A percentile compares a stretch with the other conserved stretches of the same genome.
Conservation (phyloP, 208 protist species). For the Endotrypanum monterogeii region DNA sequence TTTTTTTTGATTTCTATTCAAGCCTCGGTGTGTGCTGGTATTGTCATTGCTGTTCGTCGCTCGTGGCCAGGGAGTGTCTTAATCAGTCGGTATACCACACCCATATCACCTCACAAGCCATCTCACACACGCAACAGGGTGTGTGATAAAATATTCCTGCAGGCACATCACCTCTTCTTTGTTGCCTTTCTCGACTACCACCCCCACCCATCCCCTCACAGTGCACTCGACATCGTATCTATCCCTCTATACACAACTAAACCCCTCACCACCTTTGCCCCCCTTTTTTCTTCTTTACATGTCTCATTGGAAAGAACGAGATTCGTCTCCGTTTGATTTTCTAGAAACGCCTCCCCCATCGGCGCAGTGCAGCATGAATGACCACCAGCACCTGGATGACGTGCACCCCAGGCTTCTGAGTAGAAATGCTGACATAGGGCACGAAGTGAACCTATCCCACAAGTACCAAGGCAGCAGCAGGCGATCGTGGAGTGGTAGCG, state of each 20-base stretch:
- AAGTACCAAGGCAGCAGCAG: neutral
- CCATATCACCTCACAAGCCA: neutral
- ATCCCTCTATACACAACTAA: too few species aligned
- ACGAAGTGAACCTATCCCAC: neutral
- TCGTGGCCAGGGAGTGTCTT: neutral
- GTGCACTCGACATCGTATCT: too few species aligned
- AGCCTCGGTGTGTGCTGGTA: neutral
- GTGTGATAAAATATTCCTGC: too few species aligned
- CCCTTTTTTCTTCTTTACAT: slow-evolving; percentile 13
- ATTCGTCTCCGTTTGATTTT: too few species aligned
- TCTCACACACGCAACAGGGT: too few species aligned
- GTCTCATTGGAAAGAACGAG: too few species aligned
- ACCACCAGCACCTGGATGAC: slow-evolving; percentile 1
- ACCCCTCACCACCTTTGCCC: too few species aligned
- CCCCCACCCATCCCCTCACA: too few species aligned
- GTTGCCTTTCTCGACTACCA: too few species aligned
- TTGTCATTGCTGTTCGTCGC: neutral
- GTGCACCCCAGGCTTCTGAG: neutral
- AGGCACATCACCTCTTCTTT: neutral
- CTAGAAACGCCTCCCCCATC: too few species aligned
- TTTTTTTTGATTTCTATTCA: neutral
- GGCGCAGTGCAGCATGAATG: neutral
- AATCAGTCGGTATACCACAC: too few species aligned
- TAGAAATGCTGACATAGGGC: neutral
- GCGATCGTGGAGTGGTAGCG: neutral